phyloP scores from a whole-genome alignment of 1,284 basidiomycete species.

The Dichomitus squalens region DNA sequence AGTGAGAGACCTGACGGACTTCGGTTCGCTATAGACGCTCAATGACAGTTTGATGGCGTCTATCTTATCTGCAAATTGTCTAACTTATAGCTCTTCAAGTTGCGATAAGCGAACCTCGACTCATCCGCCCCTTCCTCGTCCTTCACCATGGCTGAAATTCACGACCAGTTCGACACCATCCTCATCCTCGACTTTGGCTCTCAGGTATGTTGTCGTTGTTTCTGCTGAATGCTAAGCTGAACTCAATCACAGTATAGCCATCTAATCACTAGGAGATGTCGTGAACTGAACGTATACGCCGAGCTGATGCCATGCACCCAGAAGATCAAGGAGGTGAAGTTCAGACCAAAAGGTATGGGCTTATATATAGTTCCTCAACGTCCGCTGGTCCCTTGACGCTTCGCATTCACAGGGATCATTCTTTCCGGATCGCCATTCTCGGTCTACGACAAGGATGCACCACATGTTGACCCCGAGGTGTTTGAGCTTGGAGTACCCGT shows the following conservation, averaged over 20 bases:
- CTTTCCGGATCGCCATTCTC: slow-evolving; percentile 99
- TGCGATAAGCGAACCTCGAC: background rate
- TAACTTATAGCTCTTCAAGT: slow-evolving; percentile 1
- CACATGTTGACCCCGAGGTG: slow-evolving; percentile 95
- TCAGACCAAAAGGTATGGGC: slow-evolving; percentile 90
- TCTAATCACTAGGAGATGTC: slow-evolving; percentile 96
- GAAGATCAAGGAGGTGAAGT: slow-evolving; percentile 86
- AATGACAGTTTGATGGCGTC: slow-evolving; percentile 2
- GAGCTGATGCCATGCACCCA: slow-evolving; percentile 98
- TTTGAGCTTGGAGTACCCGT: slow-evolving; percentile 91
- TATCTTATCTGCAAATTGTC: slow-evolving; percentile 26
- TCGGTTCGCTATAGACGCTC: background rate
- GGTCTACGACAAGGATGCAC: slow-evolving; percentile 92
- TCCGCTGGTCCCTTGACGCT: background rate
- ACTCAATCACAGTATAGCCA: slow-evolving; percentile 82
- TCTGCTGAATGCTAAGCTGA: slow-evolving; percentile 5
- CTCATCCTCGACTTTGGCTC: slow-evolving; percentile 98
- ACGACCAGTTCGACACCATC: slow-evolving; percentile 96
- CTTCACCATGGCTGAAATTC: slow-evolving; percentile 74
- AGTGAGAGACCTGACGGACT: background rate
- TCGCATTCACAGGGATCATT: slow-evolving; percentile 77
- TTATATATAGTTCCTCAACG: background rate
- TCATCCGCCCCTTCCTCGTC: background rate
- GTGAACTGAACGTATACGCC: slow-evolving; percentile 97
- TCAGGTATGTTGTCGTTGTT: slow-evolving; percentile 59